Evolutionary conservation across 306 rosid genomes (phyloP), one percentile per base, ranked within the genome.

Genomic region (Hylodesmum podocarpum): DNA sequence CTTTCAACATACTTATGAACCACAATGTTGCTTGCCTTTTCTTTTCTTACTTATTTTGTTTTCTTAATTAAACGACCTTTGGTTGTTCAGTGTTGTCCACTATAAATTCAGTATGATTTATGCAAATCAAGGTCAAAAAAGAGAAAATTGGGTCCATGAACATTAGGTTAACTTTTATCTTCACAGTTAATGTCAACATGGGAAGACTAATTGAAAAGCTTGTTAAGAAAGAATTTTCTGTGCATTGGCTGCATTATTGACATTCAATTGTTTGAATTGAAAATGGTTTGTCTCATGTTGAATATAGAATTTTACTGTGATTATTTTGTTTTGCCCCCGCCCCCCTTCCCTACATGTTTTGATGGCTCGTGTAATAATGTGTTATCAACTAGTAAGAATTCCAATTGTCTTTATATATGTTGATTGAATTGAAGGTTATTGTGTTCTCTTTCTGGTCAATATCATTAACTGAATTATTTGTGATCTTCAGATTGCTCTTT

Each of bases 401-500:
- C 22, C 36, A 19, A 11, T 59, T 43, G 25, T 78, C 16, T 36
- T 13, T 57, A 62, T 29, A 54, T 64, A 21, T 46, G 50, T 65
- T 57, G n/a, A 74, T 36, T 58, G 43, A 73, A n/a, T 2, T 27
- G 43, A 73, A 41, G 63, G 27, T 33, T 64, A 59, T 58, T 50
- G 68, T 58, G 40, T 66, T 82, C 50, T 50, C 36, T 70, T 37
- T 21, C 21, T 46, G 25, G 63, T 73, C 51, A 73, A 78, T 53
- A 66, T 72, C 27, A 54, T 53, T 89, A 78, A 75, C 47, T 62
- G 13, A n/a, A 66, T 77, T 55, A 69, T 73, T 74, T 74, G 68
- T 80, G 74, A 76, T 84, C 66, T 80, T 75, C 90, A 92, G 97
- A 88, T 90, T 83, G 77, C 92, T 59, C 91, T 92, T 43, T 91